Conservation (phyloP, 495 filamentous ascomycete genomes). For the Staphylotrichum longicolle region DNA sequence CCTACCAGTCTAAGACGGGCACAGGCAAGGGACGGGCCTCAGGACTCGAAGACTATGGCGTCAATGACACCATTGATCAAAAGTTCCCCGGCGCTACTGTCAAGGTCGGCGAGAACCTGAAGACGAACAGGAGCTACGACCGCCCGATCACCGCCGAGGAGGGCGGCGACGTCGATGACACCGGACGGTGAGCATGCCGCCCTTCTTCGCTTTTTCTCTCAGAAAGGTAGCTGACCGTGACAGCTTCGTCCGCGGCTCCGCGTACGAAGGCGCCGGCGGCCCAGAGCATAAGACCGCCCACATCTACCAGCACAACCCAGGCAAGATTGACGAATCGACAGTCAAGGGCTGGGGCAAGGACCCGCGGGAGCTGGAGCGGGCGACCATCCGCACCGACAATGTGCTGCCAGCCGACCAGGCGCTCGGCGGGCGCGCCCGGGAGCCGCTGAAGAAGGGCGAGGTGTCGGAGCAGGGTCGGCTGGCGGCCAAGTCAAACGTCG, state of each 20-base stretch:
- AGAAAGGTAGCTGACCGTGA: too few relatives aligned
- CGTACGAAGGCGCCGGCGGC: slow-evolving; percentile 37
- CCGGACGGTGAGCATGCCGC: slow-evolving; percentile 34
- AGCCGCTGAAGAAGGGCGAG: slow-evolving; percentile 9
- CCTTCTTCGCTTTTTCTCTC: too few relatives aligned
- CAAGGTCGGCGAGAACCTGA: too few relatives aligned
- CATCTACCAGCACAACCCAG: slow-evolving; percentile 31
- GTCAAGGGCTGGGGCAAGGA: slow-evolving; percentile 22
- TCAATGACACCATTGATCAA: slow-evolving; percentile 19
- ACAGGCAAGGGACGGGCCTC: slow-evolving; percentile 29
- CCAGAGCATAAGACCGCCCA: slow-evolving; percentile 36
- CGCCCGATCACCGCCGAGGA: too few relatives aligned
- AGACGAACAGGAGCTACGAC: too few relatives aligned
- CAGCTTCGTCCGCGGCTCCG: slow-evolving; percentile 9
- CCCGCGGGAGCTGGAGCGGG: slow-evolving; percentile 7
- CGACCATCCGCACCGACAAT: slow-evolving; percentile 2
- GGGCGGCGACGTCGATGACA: slow-evolving; percentile 11
- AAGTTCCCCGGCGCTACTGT: too few relatives aligned
- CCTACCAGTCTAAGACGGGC: slow-evolving; percentile 37
- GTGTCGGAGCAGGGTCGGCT: slow-evolving; percentile 17
- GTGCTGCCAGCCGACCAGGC: slow-evolving; percentile 15
- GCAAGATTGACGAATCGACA: slow-evolving; percentile 24
- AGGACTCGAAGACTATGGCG: slow-evolving; percentile 32
- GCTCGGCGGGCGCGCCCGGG: background rate
- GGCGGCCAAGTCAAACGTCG: slow-evolving; percentile 23